A percentile compares a stretch with the other conserved stretches of the same genome.
These are phyloP conservation scores for Malania oleifera DNA, from an alignment of 164 flowering plant species.

Conservation along the genomic window DNA sequence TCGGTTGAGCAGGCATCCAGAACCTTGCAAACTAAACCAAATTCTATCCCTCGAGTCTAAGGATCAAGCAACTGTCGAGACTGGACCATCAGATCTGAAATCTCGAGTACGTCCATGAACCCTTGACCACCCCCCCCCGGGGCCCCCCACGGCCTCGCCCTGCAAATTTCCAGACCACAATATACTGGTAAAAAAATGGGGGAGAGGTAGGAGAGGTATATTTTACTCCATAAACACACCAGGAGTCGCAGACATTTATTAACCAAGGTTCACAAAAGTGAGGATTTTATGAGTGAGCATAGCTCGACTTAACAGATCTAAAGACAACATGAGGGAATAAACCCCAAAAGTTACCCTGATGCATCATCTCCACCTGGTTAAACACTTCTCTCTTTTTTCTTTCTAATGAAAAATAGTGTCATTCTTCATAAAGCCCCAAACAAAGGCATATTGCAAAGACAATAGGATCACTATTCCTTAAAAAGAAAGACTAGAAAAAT, in stretches of 20 bases:
- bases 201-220: not conserved
- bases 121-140: constrained; percentile 14
- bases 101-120: constrained; percentile 34
- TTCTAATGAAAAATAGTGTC: no score
- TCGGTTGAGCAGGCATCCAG: constrained; percentile 34
- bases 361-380: no score
- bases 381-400: no score
- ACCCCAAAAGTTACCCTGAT: no score
- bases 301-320: not conserved
- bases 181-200: not conserved
- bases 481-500: no score
- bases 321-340: no score
- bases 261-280: no score
- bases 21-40: constrained; percentile 20
- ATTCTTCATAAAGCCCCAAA: no score
- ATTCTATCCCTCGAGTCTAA: constrained; percentile 3
- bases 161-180: constrained; percentile 7
- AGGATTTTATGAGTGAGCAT: not conserved
- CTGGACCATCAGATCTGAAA: constrained; percentile 31
- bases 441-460: no score
- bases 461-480: no score
- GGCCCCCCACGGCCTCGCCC: constrained; percentile 45
- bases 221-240: no score
- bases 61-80: constrained; percentile 24
- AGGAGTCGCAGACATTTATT: no score